Conservation (phyloP, 1,139 yeast species). For the Lodderomyces jiufengensis region DNA sequence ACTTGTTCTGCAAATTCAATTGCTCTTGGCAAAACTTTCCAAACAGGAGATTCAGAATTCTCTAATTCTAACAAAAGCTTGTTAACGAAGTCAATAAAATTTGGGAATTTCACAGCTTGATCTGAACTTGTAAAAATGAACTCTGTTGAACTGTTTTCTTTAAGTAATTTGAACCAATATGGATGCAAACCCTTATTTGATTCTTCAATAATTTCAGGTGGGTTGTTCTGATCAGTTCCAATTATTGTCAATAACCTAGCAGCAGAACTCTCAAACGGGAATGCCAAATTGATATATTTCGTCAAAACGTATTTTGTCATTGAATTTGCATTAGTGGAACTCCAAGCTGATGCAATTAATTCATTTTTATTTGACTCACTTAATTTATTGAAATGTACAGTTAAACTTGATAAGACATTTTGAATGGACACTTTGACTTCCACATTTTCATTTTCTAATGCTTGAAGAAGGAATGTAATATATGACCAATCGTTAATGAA, state of each 20-base stretch:
- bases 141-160: slow-evolving; percentile 33
- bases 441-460: slow-evolving; percentile 61
- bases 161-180: slow-evolving; percentile 53
- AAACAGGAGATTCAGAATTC: slow-evolving; percentile 21
- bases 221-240: slow-evolving; percentile 55
- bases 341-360: slow-evolving; percentile 43
- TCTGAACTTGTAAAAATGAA: slow-evolving; percentile 37
- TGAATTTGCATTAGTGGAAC: slow-evolving; percentile 15
- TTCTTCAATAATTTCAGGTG: slow-evolving; percentile 77
- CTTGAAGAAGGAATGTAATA: slow-evolving; percentile 65
- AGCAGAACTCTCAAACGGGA: slow-evolving; percentile 64
- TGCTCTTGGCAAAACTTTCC: slow-evolving; percentile 35
- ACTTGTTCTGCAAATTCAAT: slow-evolving; percentile 50
- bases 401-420: slow-evolving; percentile 63
- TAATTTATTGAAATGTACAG: slow-evolving; percentile 45
- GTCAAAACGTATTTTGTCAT: slow-evolving; percentile 57
- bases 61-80: slow-evolving; percentile 26
- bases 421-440: slow-evolving; percentile 70
- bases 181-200: slow-evolving; percentile 83
- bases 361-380: slow-evolving; percentile 33
- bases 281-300: slow-evolving; percentile 62
- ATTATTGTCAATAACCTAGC: slow-evolving; percentile 68
- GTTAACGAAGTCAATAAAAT: slow-evolving; percentile 20
- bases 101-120: slow-evolving; percentile 40
- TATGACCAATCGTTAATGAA: slow-evolving; percentile 46